Percentiles rank a stretch among this genome's conserved stretches.
Evolutionary conservation across 2,329 filamentous ascomycete genomes (phyloP).

Genomic region (Diplocarpon rosae): DNA sequence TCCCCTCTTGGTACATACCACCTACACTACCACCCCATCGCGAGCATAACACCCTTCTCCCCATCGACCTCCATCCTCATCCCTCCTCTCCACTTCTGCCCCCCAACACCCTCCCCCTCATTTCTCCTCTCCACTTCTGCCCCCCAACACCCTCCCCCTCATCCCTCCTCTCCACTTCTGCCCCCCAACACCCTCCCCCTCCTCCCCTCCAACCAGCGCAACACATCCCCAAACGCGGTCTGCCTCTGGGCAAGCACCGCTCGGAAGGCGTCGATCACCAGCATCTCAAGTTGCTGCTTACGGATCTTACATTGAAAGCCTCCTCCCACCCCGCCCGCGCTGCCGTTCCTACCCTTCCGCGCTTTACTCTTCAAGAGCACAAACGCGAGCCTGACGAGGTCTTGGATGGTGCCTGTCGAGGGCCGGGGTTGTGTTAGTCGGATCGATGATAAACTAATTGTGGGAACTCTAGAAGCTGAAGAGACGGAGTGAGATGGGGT

Average conservation of each 20-base stretch:
- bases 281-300: constrained; percentile 25
- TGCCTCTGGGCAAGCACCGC: constrained; percentile 60
- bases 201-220: constrained; percentile 54
- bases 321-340: neutral
- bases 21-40: too few relatives aligned
- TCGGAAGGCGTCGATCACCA: constrained; percentile 60
- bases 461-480: too few relatives aligned
- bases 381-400: constrained; percentile 19
- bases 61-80: too few relatives aligned
- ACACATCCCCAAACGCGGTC: constrained; percentile 50
- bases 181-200: constrained; percentile 3
- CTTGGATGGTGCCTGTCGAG: constrained; percentile 14
- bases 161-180: neutral
- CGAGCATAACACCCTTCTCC: too few relatives aligned
- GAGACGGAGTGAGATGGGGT: too few relatives aligned
- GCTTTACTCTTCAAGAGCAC: constrained; percentile 21
- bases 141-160: constrained; percentile 5
- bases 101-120: too few relatives aligned
- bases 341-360: constrained; percentile 12
- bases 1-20: too few relatives aligned
- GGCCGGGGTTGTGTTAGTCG: too few relatives aligned
- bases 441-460: too few relatives aligned
- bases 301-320: constrained; percentile 18
- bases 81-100: too few relatives aligned
- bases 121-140: too few relatives aligned